Evolutionary conservation across 208 protist genomes (phyloP), one percentile per base, ranked within the genome.

Genomic region (Trypanosoma boissoni): DNA sequence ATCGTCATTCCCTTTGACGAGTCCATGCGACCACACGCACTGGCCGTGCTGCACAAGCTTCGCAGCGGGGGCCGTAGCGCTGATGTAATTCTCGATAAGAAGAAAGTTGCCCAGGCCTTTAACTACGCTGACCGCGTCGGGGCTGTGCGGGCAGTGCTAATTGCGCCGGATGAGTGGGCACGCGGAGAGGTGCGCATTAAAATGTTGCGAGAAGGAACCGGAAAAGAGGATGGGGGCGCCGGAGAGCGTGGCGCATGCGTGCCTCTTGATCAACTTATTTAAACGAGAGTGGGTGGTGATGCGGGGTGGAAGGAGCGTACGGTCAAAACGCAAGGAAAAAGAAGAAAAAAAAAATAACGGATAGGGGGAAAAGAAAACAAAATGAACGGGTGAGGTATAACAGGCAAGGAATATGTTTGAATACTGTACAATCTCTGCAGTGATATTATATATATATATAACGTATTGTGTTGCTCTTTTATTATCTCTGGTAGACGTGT

Each of bases 121-220:
- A 91, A 79, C 58, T 98, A 98, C 66, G 96, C 96, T n/a, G 93
- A 98, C 66, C 91, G 92, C 42, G 78, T 98, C 32, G 86, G 86
- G 28, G 96, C 95, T 16, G 54, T 79, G 18, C 79, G 91, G 23
- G 90, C 82, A 3, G 81, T 97, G 42, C 75, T 97, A 27, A 87
- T 98, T 39, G 96, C 96, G 1, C 95, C 94, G 3, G 89, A 96
- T 27, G 96, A 98, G 62, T 97, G 91, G 91, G 74, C 72, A 24
- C 74, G 78, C n/a, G 83, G 86, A 6, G 78, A 90, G 72, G 91
- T 96, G 42, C 80, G 76, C 36, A 79, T 98, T 27, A 98, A 98
- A 74, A 86, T 94, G 80, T 71, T 98, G 55, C 88, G 91, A 5
- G 80, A 95, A 43, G 80, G 63, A 10, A 34, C 65, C 7, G 76